Evolutionary conservation across 257 asterid genomes (phyloP).

Genomic region (Salvia splendens): DNA sequence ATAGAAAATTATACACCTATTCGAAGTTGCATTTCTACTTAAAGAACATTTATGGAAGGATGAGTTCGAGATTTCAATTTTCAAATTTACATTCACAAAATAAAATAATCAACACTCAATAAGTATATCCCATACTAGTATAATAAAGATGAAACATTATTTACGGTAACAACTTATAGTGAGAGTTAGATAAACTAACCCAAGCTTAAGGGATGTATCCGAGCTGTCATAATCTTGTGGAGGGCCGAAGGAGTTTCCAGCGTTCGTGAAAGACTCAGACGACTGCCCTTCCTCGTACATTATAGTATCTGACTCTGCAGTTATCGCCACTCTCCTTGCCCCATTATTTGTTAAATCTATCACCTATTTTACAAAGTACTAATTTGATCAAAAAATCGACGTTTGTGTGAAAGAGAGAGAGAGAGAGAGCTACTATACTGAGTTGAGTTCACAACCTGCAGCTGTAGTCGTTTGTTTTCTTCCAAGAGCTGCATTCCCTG

Average conservation of each 20-base stretch:
- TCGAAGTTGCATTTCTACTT: too few relatives aligned
- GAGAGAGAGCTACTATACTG: neutral
- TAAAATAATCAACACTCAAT: too few relatives aligned
- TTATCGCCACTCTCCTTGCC: conserved; percentile 24
- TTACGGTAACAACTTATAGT: too few relatives aligned
- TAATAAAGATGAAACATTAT: too few relatives aligned
- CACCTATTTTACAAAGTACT: conserved; percentile 35
- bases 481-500: conserved; percentile 73
- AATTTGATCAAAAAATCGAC: neutral
- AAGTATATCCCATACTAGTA: too few relatives aligned
- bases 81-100: too few relatives aligned
- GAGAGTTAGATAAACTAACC: conserved; percentile 44
- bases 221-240: conserved; percentile 75
- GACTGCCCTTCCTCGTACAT: conserved; percentile 78
- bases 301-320: conserved; percentile 42
- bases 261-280: conserved; percentile 60
- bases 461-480: conserved; percentile 59
- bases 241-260: conserved; percentile 51
- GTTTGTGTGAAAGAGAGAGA: neutral
- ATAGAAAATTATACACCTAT: neutral
- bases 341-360: conserved; percentile 49
- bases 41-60: neutral
- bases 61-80: too few relatives aligned
- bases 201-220: conserved; percentile 75
- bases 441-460: conserved; percentile 46